Base-by-base conservation (phyloP, 1,284 basidiomycete species). In the Ceratobasidium sp. region DNA sequence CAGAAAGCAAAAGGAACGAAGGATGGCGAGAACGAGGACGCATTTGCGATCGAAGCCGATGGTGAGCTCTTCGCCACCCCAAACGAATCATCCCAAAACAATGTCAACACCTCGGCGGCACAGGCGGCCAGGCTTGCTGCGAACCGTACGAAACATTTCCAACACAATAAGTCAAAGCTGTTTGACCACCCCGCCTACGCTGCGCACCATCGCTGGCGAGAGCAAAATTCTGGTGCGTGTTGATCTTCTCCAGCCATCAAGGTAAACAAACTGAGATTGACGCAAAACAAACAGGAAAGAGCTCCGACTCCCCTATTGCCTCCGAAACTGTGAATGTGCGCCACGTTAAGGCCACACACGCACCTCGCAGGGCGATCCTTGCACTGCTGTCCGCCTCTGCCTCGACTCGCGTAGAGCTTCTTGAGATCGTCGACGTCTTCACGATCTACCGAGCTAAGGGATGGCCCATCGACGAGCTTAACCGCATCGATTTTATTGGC, bases 401-500 rank as follows among this genome's bases (percentile, higher is more conserved):
- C 35, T 46, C 43, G 9, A 70, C 41, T 32, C 67, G 67, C 18
- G 55, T 54, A 28, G 67, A 70, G 18, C 55, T 70, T 32, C 67
- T 70, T 13, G 67, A 70, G 18, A 47, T 70, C 18, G 46, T 59
- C 14, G 44, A 70, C 32, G 35, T 44, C 9, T 38, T 70, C 30
- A 58, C 43, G 32, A 47, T 70, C 21, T 70, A 38, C 23, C 67
- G 67, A 6, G 55, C 46, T n/a, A 57, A 59, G 28, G 35, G 26
- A 8, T 70, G 67, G 67, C 55, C 26, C 11, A 26, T 70, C 18
- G 55, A 59, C 11, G 67, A 70, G 18, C 44, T 70, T 3, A 54
- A 58, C 32, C 55, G 67, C n/a, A 35, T 70, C 18, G 54, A 58
- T 38, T 70, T 70, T 32, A 70, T 70, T 58, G 67, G 67, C 58